These are phyloP conservation scores for Aegilops speltoides DNA, from an alignment of 176 grass and related monocot species.

Conservation along the genomic window DNA sequence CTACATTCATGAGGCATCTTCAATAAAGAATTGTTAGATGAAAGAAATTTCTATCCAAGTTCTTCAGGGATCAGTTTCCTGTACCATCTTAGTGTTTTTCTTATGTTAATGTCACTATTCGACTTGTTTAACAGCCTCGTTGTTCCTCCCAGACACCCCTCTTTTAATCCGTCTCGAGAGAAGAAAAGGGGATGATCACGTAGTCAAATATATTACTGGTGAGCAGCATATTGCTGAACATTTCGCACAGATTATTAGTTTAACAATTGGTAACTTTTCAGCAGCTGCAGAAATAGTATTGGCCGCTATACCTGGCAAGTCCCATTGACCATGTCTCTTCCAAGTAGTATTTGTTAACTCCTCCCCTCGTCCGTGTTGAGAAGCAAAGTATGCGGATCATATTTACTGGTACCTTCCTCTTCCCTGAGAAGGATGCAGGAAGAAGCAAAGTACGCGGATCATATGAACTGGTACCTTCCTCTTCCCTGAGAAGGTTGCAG, in stretches of 20 bases:
- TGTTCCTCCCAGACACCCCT: not conserved
- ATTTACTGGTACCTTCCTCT: not conserved
- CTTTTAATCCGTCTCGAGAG: not conserved
- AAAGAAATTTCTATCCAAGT: not conserved
- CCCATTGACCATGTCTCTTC: not conserved
- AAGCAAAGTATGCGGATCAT: not conserved
- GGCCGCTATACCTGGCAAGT: not conserved
- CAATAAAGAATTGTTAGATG: not conserved
- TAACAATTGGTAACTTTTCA: not conserved
- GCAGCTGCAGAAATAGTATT: not conserved
- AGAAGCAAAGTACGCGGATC: no score
- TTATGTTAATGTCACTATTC: not conserved
- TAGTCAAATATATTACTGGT: no score
- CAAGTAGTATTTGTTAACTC: conserved; percentile 1
- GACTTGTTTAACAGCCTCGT: not conserved
- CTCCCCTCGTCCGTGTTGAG: not conserved
- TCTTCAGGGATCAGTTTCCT: not conserved
- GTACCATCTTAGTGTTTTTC: not conserved
- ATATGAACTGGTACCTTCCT: no score
- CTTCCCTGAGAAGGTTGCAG: no score
- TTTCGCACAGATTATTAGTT: not conserved
- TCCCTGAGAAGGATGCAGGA: not conserved
- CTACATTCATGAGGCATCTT: not conserved
- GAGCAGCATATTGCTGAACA: not conserved
- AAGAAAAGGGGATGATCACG: not conserved